phyloP scores from a whole-genome alignment of 305 asterid genomes.

The Ilex paraguariensis region DNA sequence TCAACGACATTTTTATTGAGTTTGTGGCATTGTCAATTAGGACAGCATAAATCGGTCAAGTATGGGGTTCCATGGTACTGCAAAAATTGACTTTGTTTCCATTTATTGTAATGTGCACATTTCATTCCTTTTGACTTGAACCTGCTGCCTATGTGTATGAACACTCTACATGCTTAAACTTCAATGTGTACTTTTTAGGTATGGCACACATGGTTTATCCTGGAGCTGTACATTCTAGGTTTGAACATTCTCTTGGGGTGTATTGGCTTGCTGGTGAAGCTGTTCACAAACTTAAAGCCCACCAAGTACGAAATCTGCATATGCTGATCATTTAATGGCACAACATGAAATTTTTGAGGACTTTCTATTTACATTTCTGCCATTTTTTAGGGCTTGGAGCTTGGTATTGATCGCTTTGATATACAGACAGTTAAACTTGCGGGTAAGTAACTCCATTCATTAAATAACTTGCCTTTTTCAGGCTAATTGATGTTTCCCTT shows the following conservation, averaged over 20 bases:
- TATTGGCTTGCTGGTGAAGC: slow-evolving; percentile 88
- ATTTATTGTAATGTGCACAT: no score
- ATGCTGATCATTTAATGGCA: slow-evolving; percentile 8
- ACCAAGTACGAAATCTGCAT: slow-evolving; percentile 43
- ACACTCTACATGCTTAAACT: not conserved
- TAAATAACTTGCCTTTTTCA: no score
- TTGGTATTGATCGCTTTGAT: slow-evolving; percentile 63
- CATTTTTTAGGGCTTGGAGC: slow-evolving; percentile 69
- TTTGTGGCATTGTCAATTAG: no score
- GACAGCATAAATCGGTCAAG: no score
- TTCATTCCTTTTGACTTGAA: not conserved
- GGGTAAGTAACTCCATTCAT: slow-evolving; percentile 32
- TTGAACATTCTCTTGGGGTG: slow-evolving; percentile 93
- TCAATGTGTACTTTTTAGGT: slow-evolving; percentile 31
- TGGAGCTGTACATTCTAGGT: slow-evolving; percentile 95
- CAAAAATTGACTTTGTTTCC: no score
- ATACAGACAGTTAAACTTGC: slow-evolving; percentile 74
- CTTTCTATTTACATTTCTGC: slow-evolving; percentile 8
- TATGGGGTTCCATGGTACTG: no score
- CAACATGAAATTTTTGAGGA: slow-evolving; percentile 1
- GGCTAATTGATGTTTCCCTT: no score
- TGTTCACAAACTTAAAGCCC: slow-evolving; percentile 47
- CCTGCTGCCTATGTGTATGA: not conserved
- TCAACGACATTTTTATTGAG: no score
- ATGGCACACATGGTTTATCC: slow-evolving; percentile 75